These are phyloP conservation scores for Tagetes erecta DNA, from an alignment of 129 eudicot species.

Conservation along the genomic window DNA sequence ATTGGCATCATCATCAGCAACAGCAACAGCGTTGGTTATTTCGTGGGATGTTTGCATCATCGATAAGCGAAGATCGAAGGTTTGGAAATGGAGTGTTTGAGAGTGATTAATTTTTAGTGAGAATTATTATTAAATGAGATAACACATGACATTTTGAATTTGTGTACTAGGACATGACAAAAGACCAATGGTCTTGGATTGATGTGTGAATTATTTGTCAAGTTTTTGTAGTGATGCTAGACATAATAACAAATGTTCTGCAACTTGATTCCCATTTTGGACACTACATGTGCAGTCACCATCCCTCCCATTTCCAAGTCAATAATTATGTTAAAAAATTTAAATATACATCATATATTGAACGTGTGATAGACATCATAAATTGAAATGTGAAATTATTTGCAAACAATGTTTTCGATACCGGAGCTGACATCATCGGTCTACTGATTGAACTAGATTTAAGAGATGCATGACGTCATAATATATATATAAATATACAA, in stretches of 20 bases:
- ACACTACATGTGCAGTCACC: constrained; percentile 11
- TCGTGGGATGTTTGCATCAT: constrained; percentile 40
- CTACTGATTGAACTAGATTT: too few species aligned
- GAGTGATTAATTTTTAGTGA: constrained; percentile 3
- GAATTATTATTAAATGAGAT: not conserved
- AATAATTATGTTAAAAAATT: not conserved
- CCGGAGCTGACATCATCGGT: too few species aligned
- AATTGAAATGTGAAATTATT: not conserved
- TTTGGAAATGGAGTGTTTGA: not conserved
- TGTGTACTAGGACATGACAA: constrained; percentile 13
- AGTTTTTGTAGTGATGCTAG: not conserved
- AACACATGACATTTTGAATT: not conserved
- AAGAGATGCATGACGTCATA: too few species aligned
- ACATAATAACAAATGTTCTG: not conserved
- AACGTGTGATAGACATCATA: too few species aligned
- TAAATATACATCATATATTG: not conserved
- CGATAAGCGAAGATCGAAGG: constrained; percentile 6
- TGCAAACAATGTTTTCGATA: not conserved
- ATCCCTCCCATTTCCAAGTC: not conserved
- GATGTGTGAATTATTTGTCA: not conserved
- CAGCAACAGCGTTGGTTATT: constrained; percentile 18
- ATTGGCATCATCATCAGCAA: constrained; percentile 21
- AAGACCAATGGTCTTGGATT: constrained; percentile 12
- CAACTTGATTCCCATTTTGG: constrained; percentile 1
- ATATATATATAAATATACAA: too few species aligned